Evolutionary conservation across 2,329 filamentous ascomycete genomes (phyloP), one percentile per base, ranked within the genome.

Genomic region (Eutypella sp.): DNA sequence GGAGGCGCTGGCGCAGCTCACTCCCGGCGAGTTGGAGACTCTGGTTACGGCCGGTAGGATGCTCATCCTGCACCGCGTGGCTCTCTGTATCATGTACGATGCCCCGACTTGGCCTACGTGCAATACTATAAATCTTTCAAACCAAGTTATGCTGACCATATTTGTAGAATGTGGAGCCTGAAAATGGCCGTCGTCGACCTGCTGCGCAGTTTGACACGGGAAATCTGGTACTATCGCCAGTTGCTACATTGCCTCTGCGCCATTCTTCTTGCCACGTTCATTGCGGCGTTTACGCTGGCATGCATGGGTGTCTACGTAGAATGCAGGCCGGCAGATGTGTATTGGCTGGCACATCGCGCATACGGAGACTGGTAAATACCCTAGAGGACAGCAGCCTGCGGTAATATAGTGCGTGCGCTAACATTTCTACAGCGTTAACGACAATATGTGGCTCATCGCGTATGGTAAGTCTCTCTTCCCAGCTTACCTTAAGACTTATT

Each of bases 231-330:
- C 22, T 33, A 45, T 27, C 31, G 41, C 18, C 8, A 23, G n/a
- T 4, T 47, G 9, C 11, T 49, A 7, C 39, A 41, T 25, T 18
- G 27, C 6, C 40, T 46, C 18, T 49, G 29, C 11, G 19, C 5
- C 33, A 25, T 52, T 6, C 13, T 57, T 6, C 46, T 18, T 16
- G 2, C 42, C 11, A 47, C 52, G 4, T 55, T 52, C 33, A 2
- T 44, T 22, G 49, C 42, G 10, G 44, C 52, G 5, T 40, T 51
- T 5, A 11, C 50, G 10, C 22, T 51, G 23, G n/a, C n/a, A n/a
- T n/a, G n/a, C n/a, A n/a, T n/a, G n/a, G n/a, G n/a, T n/a, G 34
- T 51, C 10, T 55, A 54, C 33, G 38, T 55, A 13, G 52, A 55
- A 40, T 57, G 54, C 31, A 24, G 36, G 5, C 38, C 45, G 0